phyloP scores from a whole-genome alignment of 2,329 filamentous ascomycete species.

The Nothophaeocryptopus gaeumannii region DNA sequence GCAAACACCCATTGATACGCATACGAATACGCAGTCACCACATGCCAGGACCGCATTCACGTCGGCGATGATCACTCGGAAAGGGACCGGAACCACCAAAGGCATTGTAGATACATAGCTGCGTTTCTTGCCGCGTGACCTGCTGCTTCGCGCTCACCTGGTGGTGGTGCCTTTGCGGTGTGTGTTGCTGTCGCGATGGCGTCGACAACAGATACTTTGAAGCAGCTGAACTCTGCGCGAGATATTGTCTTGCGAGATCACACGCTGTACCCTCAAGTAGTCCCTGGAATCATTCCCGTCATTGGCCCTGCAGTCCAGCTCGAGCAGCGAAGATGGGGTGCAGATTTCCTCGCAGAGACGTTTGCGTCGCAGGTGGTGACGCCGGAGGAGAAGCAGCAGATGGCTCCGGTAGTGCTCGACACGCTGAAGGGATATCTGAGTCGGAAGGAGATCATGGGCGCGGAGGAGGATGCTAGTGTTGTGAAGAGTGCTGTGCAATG shows the following conservation, averaged over 20 bases:
- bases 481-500: conserved; percentile 84
- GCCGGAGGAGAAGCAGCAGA: conserved; percentile 71
- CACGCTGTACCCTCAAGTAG: conserved; percentile 84
- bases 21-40: too few relatives aligned
- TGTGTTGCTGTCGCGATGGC: conserved; percentile 26
- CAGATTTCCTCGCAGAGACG: conserved; percentile 91
- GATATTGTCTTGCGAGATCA: conserved; percentile 84
- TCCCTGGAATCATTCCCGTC: conserved; percentile 89
- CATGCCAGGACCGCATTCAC: not conserved
- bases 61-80: conserved; percentile 16
- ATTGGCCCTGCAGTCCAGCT: conserved; percentile 71
- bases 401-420: conserved; percentile 68
- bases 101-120: conserved; percentile 27
- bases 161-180: conserved; percentile 9
- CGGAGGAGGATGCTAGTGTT: conserved; percentile 71
- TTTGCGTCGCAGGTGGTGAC: conserved; percentile 88
- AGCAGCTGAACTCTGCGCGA: conserved; percentile 85
- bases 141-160: conserved; percentile 7
- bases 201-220: conserved; percentile 64
- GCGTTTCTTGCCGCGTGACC: conserved; percentile 25
- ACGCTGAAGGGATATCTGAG: conserved; percentile 57
- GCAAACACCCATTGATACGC: too few relatives aligned
- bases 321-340: conserved; percentile 90
- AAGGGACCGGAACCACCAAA: conserved; percentile 1
- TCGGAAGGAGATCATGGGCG: conserved; percentile 49